Percentiles rank a stretch among this genome's conserved stretches.
Evolutionary conservation across 129 eudicot species (phyloP).

Genomic region (Flaveria trinervia): DNA sequence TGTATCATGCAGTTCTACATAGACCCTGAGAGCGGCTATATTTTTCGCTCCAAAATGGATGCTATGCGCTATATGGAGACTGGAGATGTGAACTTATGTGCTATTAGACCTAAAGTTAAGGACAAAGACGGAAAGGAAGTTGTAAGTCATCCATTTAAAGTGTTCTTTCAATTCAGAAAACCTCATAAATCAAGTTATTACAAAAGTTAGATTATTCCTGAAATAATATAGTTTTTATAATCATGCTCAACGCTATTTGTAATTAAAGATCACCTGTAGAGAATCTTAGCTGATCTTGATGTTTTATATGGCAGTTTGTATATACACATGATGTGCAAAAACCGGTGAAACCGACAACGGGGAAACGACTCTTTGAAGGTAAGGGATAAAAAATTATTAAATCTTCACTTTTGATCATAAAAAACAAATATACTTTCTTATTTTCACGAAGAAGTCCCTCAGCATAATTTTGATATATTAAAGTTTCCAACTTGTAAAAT

Average conservation of each 20-base stretch:
- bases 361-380: conserved; percentile 38
- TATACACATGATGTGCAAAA: conserved; percentile 36
- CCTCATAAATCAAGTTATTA: neutral
- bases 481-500: neutral
- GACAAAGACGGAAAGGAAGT: conserved; percentile 37
- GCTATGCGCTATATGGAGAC: conserved; percentile 67
- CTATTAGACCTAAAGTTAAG: conserved; percentile 50
- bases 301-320: conserved; percentile 32
- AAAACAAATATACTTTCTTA: neutral
- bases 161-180: neutral
- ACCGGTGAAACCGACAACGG: conserved; percentile 21
- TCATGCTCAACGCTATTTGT: neutral
- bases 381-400: neutral
- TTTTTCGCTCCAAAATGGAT: conserved; percentile 66
- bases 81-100: conserved; percentile 56
- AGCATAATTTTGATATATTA: neutral
- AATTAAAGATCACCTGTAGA: neutral
- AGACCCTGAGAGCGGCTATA: conserved; percentile 58
- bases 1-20: conserved; percentile 51
- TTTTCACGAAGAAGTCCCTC: neutral
- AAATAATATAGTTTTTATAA: neutral
- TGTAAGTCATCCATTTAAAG: conserved; percentile 15
- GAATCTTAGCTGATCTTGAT: neutral
- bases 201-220: neutral
- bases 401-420: neutral